phyloP scores from a whole-genome alignment of 495 filamentous ascomycete genomes.

The Penicilliopsis zonata region DNA sequence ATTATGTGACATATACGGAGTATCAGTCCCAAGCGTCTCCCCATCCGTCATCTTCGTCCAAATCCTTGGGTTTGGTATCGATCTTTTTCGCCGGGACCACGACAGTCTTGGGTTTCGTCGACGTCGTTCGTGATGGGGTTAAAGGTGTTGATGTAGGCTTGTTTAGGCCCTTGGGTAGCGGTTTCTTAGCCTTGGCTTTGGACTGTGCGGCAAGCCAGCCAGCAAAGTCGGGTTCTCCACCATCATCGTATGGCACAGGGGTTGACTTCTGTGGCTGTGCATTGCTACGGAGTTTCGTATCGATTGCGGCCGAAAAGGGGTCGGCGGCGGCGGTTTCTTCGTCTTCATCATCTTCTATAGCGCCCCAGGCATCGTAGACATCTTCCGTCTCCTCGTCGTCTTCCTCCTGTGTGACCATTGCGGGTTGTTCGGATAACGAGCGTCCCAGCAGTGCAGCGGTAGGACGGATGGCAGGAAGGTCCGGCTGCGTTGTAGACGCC shows the following conservation, averaged over 20 bases:
- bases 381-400: constrained; percentile 43
- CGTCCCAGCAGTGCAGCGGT: constrained; percentile 28
- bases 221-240: constrained; percentile 84
- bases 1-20: not conserved
- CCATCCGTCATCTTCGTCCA: constrained; percentile 40
- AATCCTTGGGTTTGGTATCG: constrained; percentile 38
- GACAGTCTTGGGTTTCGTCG: constrained; percentile 27
- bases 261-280: constrained; percentile 17
- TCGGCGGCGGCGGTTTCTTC: constrained; percentile 33
- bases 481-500: constrained; percentile 39
- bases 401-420: constrained; percentile 27
- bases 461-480: constrained; percentile 20
- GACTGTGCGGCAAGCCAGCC: constrained; percentile 82
- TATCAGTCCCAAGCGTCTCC: constrained; percentile 46
- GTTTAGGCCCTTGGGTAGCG: constrained; percentile 64
- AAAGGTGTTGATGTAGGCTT: constrained; percentile 34
- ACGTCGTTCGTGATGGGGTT: constrained; percentile 15
- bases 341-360: constrained; percentile 52
- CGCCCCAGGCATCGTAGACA: constrained; percentile 56
- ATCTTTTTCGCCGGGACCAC: constrained; percentile 32
- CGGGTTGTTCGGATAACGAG: constrained; percentile 27
- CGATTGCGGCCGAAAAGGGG: constrained; percentile 33
- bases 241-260: constrained; percentile 58
- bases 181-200: constrained; percentile 56
- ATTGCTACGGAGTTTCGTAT: constrained; percentile 22